A percentile compares a stretch with the other conserved stretches of the same genome.
phyloP scores from a whole-genome alignment of 208 protist species.

The Wallacemonas sp. region DNA sequence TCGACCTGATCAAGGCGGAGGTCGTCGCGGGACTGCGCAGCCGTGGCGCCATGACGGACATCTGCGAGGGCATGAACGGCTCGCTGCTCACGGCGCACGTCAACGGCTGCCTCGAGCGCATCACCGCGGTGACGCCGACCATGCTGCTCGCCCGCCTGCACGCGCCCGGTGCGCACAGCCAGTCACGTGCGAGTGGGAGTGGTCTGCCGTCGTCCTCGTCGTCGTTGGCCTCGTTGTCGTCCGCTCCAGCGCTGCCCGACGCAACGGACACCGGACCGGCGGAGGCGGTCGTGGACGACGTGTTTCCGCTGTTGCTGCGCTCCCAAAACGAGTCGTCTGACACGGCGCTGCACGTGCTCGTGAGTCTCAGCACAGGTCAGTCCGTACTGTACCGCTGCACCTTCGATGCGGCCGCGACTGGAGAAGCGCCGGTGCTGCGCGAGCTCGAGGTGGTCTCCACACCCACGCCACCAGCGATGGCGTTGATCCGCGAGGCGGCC shows the following conservation, averaged over 20 bases:
- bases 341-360: slow-evolving; percentile 5
- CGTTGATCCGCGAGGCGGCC: no score
- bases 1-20: slow-evolving; percentile 51
- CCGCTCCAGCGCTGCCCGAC: no score
- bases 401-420: not conserved
- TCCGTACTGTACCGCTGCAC: not conserved
- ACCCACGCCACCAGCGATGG: no score
- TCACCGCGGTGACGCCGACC: slow-evolving; percentile 22
- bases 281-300: slow-evolving; percentile 1
- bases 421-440: no score
- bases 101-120: slow-evolving; percentile 7
- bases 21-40: slow-evolving; percentile 44
- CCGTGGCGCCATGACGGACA: slow-evolving; percentile 59
- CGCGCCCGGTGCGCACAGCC: not conserved
- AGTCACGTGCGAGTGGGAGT: not conserved
- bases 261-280: no score
- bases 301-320: slow-evolving; percentile 5
- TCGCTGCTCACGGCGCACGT: slow-evolving; percentile 34
- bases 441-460: no score
- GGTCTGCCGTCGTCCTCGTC: not conserved
- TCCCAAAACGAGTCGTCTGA: not conserved
- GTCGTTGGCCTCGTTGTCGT: not conserved
- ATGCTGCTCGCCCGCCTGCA: slow-evolving; percentile 11
- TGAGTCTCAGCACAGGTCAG: not conserved
- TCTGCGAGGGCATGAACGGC: slow-evolving; percentile 44